Evolutionary conservation across 208 protist species (phyloP), one percentile per base, ranked within the genome.

Genomic region (Endotrypanum monterogeii): DNA sequence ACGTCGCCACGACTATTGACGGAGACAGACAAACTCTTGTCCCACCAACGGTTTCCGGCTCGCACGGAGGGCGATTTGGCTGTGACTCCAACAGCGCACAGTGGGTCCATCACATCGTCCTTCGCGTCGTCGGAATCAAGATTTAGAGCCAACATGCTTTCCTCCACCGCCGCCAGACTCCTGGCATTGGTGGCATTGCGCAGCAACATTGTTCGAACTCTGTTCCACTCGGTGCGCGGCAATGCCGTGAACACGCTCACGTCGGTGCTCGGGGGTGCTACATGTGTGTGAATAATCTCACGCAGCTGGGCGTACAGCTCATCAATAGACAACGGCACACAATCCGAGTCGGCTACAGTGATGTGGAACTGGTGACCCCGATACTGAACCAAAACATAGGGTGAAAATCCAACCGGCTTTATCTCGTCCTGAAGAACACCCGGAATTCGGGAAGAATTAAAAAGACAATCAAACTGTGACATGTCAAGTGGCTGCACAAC

Each of bases 11-110:
- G 73, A 35, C 67, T 54, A 23, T 76, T 82, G 0, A 96, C 89
- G 32, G 83, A 87, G 5, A 98, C 83, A n/a, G 84, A 89, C 25
- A 98, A 62, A 56, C 89, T 94, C 81, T 98, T 98, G 74, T 98
- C 94, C 89, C 89, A 96, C 94, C 94, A 96, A 9, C 91, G 88
- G 63, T 94, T 95, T 32, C 66, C 77, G 23, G 58, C 28, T 48
- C 67, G 85, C 12, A 80, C 71, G 16, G 79, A 79, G 14, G 83
- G 79, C 63, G 84, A 65, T 44, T 80, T 82, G 23, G 83, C 66
- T 30, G 67, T 72, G 48, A 67, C 73, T 0, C 76, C 79, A 23
- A 74, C 79, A 7, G 78, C 81, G 39, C 82, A 83, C 46, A 83
- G 80, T 37, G 85, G 81, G 60, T 79, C 84, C 37, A 74, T 46